Evolutionary conservation across 352 stramenopile species (phyloP).

Genomic region (Blastocystis sp.): DNA sequence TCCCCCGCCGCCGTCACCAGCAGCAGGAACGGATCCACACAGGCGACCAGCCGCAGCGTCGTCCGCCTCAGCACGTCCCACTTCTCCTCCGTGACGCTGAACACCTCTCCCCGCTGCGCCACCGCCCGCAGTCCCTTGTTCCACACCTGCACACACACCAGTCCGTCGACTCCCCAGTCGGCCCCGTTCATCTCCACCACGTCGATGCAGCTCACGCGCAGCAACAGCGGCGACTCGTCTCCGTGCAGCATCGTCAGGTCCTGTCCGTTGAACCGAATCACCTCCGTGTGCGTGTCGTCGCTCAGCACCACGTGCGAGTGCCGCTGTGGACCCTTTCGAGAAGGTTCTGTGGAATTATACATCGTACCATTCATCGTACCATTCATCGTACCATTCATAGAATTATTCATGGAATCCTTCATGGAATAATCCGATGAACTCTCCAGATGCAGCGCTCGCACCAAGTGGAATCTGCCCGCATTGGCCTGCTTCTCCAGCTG

Average conservation of each 20-base stretch:
- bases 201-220: neutral
- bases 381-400: too few relatives aligned
- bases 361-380: too few relatives aligned
- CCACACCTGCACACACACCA: neutral
- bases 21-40: neutral
- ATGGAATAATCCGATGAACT: neutral
- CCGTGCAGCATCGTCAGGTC: neutral
- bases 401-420: neutral
- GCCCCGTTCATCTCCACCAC: neutral
- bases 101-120: neutral
- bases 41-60: neutral
- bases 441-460: neutral
- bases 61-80: neutral
- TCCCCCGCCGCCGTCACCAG: neutral
- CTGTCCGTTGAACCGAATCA: neutral
- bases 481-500: neutral
- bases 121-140: neutral
- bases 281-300: neutral
- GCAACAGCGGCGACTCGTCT: neutral
- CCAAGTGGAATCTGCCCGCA: neutral
- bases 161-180: neutral
- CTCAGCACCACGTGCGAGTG: conserved; percentile 25
- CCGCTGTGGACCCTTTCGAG: too few relatives aligned
- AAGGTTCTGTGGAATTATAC: too few relatives aligned
- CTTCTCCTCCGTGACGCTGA: neutral